A percentile compares a stretch with the other conserved stretches of the same genome.
These are phyloP conservation scores for Rasamsonia emersonii DNA, from an alignment of 2,329 filamentous ascomycete genomes.

Conservation along the genomic window DNA sequence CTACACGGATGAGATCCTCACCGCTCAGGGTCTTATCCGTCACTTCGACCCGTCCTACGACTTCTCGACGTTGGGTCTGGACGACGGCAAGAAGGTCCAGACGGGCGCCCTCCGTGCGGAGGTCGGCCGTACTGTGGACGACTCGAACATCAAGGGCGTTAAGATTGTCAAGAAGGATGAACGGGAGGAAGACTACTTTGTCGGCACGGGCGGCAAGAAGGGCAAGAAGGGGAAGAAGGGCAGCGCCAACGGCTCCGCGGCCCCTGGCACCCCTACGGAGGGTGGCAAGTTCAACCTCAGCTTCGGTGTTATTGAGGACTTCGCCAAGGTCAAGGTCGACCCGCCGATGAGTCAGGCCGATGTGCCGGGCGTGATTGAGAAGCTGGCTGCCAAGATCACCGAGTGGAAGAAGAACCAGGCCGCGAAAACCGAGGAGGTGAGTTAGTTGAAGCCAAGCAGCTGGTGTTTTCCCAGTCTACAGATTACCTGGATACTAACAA, in stretches of 20 bases:
- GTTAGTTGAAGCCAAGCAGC: constrained; percentile 24
- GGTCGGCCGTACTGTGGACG: constrained; percentile 75
- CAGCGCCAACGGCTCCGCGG: constrained; percentile 37
- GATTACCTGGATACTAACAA: constrained; percentile 13
- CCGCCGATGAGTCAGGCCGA: constrained; percentile 81
- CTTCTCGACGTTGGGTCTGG: constrained; percentile 51
- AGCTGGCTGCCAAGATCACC: constrained; percentile 83
- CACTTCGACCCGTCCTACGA: constrained; percentile 83
- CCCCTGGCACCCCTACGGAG: constrained; percentile 41
- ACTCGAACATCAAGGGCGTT: constrained; percentile 74
- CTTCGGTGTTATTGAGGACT: constrained; percentile 85
- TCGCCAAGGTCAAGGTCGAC: constrained; percentile 73
- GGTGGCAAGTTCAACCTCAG: constrained; percentile 70
- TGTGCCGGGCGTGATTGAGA: constrained; percentile 70
- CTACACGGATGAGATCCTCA: constrained; percentile 86
- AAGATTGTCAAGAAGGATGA: constrained; percentile 79
- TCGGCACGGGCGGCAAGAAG: constrained; percentile 66
- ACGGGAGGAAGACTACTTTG: constrained; percentile 77
- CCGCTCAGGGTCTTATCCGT: constrained; percentile 75
- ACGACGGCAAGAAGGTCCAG: constrained; percentile 31
- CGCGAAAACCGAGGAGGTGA: constrained; percentile 80
- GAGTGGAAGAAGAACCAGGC: constrained; percentile 89
- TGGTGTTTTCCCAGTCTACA: neutral
- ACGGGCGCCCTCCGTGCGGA: constrained; percentile 69
- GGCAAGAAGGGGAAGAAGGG: constrained; percentile 81